phyloP scores from a whole-genome alignment of 2,329 filamentous ascomycete species.

The Penicillium sp. region DNA sequence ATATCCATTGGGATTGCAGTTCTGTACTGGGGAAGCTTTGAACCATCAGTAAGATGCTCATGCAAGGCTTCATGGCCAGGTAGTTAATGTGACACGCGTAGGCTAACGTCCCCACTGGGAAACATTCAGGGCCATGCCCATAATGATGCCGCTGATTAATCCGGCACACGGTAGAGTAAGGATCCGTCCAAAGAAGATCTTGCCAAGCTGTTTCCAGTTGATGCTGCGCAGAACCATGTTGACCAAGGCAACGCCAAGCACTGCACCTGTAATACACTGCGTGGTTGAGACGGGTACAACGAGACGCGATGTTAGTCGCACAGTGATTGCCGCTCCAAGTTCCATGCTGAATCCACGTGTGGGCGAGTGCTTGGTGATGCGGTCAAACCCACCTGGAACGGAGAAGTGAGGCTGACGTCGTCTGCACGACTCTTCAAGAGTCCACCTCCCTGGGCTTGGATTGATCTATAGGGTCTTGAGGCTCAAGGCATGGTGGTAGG shows the following conservation, averaged over 20 bases:
- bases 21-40: too few species aligned
- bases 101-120: constrained; percentile 22
- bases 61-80: too few species aligned
- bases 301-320: constrained; percentile 30
- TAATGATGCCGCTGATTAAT: constrained; percentile 34
- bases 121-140: constrained; percentile 40
- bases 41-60: too few species aligned
- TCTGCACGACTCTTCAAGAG: too few species aligned
- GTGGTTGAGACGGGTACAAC: constrained; percentile 24
- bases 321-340: constrained; percentile 38
- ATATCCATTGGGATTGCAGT: too few species aligned
- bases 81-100: too few species aligned
- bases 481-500: too few species aligned
- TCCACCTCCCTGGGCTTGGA: too few species aligned
- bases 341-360: constrained; percentile 31
- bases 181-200: constrained; percentile 43
- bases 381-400: too few species aligned
- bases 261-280: constrained; percentile 34
- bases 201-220: constrained; percentile 42
- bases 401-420: too few species aligned
- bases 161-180: constrained; percentile 42
- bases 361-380: constrained; percentile 33
- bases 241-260: constrained; percentile 34
- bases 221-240: constrained; percentile 36
- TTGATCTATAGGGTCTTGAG: too few species aligned